A percentile compares a stretch with the other conserved stretches of the same genome.
phyloP scores from a whole-genome alignment of 768 basidiomycete genomes.

The Tylopilus sp. region DNA sequence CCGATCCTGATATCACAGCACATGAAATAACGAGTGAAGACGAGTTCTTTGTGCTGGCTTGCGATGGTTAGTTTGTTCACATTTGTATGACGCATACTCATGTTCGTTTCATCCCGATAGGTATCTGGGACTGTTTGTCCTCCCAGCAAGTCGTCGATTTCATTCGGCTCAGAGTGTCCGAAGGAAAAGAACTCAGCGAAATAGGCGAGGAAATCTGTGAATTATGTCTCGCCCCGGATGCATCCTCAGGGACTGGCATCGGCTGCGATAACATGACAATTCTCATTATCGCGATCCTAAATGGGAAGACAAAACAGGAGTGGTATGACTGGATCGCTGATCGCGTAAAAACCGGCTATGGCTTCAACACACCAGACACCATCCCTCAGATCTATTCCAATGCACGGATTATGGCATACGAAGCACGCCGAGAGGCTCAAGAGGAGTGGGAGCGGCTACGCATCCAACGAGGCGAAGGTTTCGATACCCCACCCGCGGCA shows the following conservation, averaged over 20 bases:
- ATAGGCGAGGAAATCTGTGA: constrained; percentile 90
- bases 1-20: constrained; percentile 84
- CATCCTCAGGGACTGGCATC: constrained; percentile 84
- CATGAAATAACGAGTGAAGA: constrained; percentile 86
- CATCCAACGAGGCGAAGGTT: constrained; percentile 35
- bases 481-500: constrained; percentile 13
- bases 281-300: constrained; percentile 82
- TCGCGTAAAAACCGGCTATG: constrained; percentile 71
- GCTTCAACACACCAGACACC: constrained; percentile 71
- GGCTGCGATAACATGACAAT: constrained; percentile 99
- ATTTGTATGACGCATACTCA: background rate
- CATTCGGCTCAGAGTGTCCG: constrained; percentile 74
- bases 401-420: constrained; percentile 60
- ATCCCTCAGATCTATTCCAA: constrained; percentile 76
- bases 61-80: constrained; percentile 70
- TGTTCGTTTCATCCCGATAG: constrained; percentile 38
- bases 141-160: constrained; percentile 94
- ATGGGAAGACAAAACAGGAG: constrained; percentile 83
- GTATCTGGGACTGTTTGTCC: constrained; percentile 96
- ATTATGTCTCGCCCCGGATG: constrained; percentile 91
- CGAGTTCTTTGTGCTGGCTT: constrained; percentile 95
- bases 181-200: constrained; percentile 74
- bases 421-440: constrained; percentile 55
- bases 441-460: constrained; percentile 45
- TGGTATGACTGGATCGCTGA: constrained; percentile 91